Evolutionary conservation across 2,329 filamentous ascomycete species (phyloP).

Genomic region (Cladosporium austrohemisphaericum): DNA sequence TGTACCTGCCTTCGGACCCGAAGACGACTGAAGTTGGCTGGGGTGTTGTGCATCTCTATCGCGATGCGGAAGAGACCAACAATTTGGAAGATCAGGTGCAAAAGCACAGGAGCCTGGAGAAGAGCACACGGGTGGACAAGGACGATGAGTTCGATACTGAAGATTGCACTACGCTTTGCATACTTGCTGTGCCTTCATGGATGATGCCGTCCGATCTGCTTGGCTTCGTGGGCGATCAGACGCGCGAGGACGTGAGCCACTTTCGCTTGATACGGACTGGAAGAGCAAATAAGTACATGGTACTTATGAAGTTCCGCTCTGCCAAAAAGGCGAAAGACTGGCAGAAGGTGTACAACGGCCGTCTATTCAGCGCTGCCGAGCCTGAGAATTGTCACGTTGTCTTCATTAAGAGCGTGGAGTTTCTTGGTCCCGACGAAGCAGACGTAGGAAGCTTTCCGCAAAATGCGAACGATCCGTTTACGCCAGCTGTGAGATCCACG

Average conservation of each 20-base stretch:
- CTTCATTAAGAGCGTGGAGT: conserved; percentile 87
- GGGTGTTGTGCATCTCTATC: conserved; percentile 91
- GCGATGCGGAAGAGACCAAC: conserved; percentile 72
- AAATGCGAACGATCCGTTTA: conserved; percentile 62
- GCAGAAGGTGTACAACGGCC: conserved; percentile 85
- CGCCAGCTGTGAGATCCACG: conserved; percentile 27
- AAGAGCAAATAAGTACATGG: conserved; percentile 86
- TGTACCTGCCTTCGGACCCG: conserved; percentile 67
- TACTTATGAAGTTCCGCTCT: conserved; percentile 87
- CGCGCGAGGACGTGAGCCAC: conserved; percentile 81
- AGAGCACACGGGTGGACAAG: background rate
- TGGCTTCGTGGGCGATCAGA: conserved; percentile 85
- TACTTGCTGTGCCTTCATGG: conserved; percentile 91
- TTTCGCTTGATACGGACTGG: conserved; percentile 92
- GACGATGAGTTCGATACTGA: conserved; percentile 44
- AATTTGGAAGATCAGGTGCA: conserved; percentile 52
- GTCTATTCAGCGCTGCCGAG: conserved; percentile 71
- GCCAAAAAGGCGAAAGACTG: conserved; percentile 71
- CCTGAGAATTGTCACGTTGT: conserved; percentile 93
- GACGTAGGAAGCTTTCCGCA: conserved; percentile 48
- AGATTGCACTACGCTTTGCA: conserved; percentile 83
- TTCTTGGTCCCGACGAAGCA: conserved; percentile 61
- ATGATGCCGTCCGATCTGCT: conserved; percentile 87
- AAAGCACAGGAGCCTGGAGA: conserved; percentile 33
- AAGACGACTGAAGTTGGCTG: conserved; percentile 76